Conservation (phyloP, 2,329 filamentous ascomycete species). For the Cercospora janseana region DNA sequence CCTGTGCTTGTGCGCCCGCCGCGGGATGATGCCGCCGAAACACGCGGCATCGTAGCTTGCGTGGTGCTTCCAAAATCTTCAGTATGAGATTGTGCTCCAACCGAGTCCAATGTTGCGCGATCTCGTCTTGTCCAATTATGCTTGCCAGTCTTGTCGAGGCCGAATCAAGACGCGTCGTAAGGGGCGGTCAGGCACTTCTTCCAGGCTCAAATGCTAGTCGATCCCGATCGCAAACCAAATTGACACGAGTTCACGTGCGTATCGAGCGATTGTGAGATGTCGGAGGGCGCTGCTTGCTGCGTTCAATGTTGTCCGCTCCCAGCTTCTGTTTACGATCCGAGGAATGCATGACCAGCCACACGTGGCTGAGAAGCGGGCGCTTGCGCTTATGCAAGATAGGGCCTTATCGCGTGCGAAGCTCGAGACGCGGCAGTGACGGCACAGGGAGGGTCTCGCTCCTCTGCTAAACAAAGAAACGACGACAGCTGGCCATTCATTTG, state of each 20-base stretch:
- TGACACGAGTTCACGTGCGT: background rate
- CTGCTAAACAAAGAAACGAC: conserved; percentile 5
- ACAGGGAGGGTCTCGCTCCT: background rate
- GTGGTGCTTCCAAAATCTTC: background rate
- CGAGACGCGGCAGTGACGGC: conserved; percentile 1
- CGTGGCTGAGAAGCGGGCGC: conserved; percentile 3
- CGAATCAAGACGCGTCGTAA: conserved; percentile 5
- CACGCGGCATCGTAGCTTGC: conserved; percentile 13
- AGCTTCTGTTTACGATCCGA: conserved; percentile 14
- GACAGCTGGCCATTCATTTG: conserved; percentile 4
- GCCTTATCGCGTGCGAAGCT: conserved; percentile 4
- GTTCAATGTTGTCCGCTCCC: background rate
- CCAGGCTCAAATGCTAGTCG: background rate
- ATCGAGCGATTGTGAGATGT: background rate
- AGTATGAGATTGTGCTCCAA: background rate
- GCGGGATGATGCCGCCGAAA: conserved; percentile 12
- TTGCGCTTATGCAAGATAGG: conserved; percentile 4
- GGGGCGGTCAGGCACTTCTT: background rate
- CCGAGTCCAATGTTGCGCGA: background rate
- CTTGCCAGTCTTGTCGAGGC: background rate
- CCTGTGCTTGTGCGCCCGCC: conserved; percentile 14
- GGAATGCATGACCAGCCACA: conserved; percentile 9
- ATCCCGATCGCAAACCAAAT: background rate
- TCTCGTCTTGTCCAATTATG: background rate
- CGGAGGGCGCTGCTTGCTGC: background rate